Evolutionary conservation across 345 rosid species (phyloP).

Genomic region (Psidium guajava): DNA sequence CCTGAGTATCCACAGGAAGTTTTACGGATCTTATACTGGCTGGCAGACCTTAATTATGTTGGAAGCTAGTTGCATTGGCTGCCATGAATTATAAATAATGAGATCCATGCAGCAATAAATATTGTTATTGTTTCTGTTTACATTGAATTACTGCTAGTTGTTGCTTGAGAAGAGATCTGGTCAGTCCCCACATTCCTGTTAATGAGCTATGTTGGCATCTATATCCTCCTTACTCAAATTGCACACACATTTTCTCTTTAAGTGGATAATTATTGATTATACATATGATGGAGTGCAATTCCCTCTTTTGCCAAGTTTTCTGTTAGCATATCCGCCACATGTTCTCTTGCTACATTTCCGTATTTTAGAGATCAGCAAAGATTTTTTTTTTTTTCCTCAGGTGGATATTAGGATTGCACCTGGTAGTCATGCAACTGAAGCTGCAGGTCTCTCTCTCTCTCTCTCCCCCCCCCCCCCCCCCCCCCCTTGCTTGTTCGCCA

Average conservation of each 20-base stretch:
- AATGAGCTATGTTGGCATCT: background rate
- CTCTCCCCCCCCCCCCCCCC: background rate
- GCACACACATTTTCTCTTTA: background rate
- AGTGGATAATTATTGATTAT: background rate
- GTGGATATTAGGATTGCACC: slow-evolving; percentile 89
- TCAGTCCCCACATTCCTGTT: background rate
- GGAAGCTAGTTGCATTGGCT: background rate
- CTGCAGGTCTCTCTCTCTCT: slow-evolving; percentile 42
- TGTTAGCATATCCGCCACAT: background rate
- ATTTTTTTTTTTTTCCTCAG: slow-evolving; percentile 22
- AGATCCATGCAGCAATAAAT: background rate
- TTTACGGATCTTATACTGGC: background rate
- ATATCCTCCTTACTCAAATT: background rate
- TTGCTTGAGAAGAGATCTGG: background rate
- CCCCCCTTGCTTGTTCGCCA: background rate
- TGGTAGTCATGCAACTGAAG: slow-evolving; percentile 92
- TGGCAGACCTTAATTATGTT: background rate
- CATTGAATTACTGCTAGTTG: background rate
- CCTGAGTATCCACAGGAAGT: background rate
- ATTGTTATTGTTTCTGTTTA: background rate
- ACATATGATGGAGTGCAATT: background rate
- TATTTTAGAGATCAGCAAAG: background rate
- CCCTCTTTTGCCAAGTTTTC: background rate
- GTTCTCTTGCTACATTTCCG: background rate
- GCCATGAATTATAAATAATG: background rate